Base-by-base conservation (phyloP, 345 rosid genomes). In the Dipteronia sinensis region DNA sequence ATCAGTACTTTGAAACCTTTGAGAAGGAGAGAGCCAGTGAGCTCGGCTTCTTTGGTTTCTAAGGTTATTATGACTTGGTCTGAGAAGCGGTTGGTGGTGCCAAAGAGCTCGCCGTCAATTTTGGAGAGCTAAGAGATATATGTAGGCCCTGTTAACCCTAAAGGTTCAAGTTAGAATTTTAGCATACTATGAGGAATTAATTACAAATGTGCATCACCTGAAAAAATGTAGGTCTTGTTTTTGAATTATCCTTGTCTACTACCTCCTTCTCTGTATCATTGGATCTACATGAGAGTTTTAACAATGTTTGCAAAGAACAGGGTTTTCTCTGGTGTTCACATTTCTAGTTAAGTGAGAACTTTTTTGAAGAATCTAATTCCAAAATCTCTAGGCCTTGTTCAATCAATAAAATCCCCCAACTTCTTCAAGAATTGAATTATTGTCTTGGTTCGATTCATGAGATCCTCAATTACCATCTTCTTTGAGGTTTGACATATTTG, bases 11-110 rank as follows among this genome's bases (percentile, higher is more conserved):
- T 19, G 97, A 93, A 89, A 93, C 97, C n/a, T 93, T 93, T 7
- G 97, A 93, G 85, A 93, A 93, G 88, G 97, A 92, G 82, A 91
- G 86, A 77, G 97, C 95, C 15, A 91, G 91, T 64, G 97, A 93
- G 77, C 97, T 93, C 27, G 97, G 97, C 65, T 88, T 93, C 92
- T 93, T 91, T 13, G 97, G 97, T 42, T 91, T 93, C 85, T 93
- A 81, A 79, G 67, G 55, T 72, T 46, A n/a, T 70, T 2, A 22
- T 1, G 67, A 5, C 15, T 6, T 53, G 55, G 17, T 75, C 34
- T 75, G 38, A 46, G 40, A 16, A 9, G 40, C 4, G 46, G 77
- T 67, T 55, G 73, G 79, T 58, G 59, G 77, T 25, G 44, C 61
- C 56, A 12, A 51, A 10, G 71, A 78, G 78, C 46, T 53, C 46